Evolutionary conservation across 2,329 filamentous ascomycete species (phyloP).

Genomic region (Pseudocercospora pini-densiflorae): DNA sequence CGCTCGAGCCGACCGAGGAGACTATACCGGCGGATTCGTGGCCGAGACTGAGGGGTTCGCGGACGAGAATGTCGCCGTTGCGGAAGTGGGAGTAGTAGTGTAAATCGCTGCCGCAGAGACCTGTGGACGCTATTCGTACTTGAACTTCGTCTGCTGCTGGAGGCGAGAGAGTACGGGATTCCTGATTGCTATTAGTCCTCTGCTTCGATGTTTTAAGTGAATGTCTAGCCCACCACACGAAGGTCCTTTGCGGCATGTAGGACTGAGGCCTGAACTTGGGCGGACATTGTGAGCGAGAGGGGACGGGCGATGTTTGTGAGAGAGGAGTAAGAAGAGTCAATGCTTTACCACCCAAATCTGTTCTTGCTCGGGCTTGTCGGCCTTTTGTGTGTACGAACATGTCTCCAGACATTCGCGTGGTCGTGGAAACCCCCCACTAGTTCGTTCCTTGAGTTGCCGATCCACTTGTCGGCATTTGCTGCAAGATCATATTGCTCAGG

Average conservation of each 20-base stretch:
- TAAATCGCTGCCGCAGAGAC: conserved; percentile 72
- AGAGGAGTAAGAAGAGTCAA: not conserved
- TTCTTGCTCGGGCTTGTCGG: conserved; percentile 20
- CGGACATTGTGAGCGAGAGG: conserved; percentile 19
- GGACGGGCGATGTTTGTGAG: conserved; percentile 12
- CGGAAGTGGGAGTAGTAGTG: conserved; percentile 89
- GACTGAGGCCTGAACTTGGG: conserved; percentile 56
- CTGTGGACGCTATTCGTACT: conserved; percentile 67
- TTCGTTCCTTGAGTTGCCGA: not conserved
- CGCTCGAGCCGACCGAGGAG: conserved; percentile 66
- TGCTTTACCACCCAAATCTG: conserved; percentile 6
- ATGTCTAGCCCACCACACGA: conserved; percentile 53
- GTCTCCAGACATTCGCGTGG: conserved; percentile 14
- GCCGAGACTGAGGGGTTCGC: conserved; percentile 79
- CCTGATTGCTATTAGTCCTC: conserved; percentile 45
- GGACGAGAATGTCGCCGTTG: conserved; percentile 84
- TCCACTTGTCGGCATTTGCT: conserved; percentile 18
- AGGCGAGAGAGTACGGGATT: conserved; percentile 54
- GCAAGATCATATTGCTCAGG: conserved; percentile 8
- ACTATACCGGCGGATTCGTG: conserved; percentile 81
- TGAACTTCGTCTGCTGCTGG: conserved; percentile 63
- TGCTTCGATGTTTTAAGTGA: not conserved
- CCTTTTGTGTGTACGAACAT: conserved; percentile 13
- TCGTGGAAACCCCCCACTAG: not conserved
- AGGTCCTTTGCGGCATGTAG: conserved; percentile 66